These are phyloP conservation scores for Marsdenia floribunda DNA, from an alignment of 257 asterid species.

Conservation along the genomic window DNA sequence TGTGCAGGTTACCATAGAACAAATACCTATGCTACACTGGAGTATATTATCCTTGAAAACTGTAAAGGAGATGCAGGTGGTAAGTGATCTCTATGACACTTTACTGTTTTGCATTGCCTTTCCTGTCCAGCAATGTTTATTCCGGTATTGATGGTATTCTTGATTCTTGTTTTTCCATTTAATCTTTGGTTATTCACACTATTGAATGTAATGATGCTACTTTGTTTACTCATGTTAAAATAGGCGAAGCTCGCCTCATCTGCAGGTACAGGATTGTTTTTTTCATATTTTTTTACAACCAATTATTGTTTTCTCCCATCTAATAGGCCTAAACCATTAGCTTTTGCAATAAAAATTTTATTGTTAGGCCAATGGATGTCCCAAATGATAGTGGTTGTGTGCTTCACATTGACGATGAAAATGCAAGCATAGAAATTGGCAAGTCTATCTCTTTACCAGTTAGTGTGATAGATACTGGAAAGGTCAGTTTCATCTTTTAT, in stretches of 20 bases:
- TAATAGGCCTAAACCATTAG: neutral
- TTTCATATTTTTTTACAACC: neutral
- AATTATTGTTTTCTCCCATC: neutral
- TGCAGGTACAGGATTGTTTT: slow-evolving; percentile 52
- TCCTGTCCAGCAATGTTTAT: neutral
- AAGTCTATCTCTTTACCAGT: slow-evolving; percentile 50
- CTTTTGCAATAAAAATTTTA: slow-evolving; percentile 5
- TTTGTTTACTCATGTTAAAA: slow-evolving; percentile 10
- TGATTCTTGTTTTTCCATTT: neutral
- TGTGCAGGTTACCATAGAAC: slow-evolving; percentile 41
- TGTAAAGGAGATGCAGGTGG: slow-evolving; percentile 56
- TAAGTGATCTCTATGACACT: slow-evolving; percentile 25
- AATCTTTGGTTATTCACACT: neutral
- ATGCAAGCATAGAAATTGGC: slow-evolving; percentile 28
- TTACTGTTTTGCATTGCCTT: neutral
- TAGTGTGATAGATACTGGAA: slow-evolving; percentile 52
- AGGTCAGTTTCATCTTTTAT: slow-evolving; percentile 30
- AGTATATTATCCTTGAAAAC: slow-evolving; percentile 62
- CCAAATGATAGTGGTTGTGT: slow-evolving; percentile 47
- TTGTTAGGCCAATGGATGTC: slow-evolving; percentile 47
- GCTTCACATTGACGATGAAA: slow-evolving; percentile 25
- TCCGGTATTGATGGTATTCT: neutral
- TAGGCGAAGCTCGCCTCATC: slow-evolving; percentile 64
- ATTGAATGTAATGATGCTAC: neutral
- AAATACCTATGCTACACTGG: slow-evolving; percentile 54